Percentiles rank a stretch among this genome's conserved stretches.
phyloP scores from a whole-genome alignment of 2,329 filamentous ascomycete species.

The Calonectria hongkongensis region DNA sequence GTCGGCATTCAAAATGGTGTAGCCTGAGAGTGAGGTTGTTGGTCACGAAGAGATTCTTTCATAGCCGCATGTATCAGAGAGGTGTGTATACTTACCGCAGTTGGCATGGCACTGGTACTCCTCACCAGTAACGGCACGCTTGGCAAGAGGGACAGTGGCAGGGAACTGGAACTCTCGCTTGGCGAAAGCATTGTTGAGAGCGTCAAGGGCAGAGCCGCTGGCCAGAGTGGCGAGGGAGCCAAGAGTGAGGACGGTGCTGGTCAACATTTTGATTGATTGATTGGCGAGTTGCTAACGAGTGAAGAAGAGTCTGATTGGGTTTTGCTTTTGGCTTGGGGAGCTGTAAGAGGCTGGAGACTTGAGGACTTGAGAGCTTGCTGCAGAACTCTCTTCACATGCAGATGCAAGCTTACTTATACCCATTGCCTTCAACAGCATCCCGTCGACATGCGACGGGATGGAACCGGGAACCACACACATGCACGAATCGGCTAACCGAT shows the following conservation, averaged over 20 bases:
- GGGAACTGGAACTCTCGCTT: conserved; percentile 54
- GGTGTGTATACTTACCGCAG: conserved; percentile 64
- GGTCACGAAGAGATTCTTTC: background rate
- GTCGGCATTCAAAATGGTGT: conserved; percentile 54
- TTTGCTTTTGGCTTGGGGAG: background rate
- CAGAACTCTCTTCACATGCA: conserved; percentile 30
- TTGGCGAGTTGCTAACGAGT: conserved; percentile 31
- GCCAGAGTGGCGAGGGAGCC: conserved; percentile 55
- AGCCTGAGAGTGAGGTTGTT: conserved; percentile 47
- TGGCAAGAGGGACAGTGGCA: conserved; percentile 59
- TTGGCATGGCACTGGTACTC: conserved; percentile 69
- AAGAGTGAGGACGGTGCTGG: conserved; percentile 52
- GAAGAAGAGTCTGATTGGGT: conserved; percentile 25
- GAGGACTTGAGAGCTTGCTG: conserved; percentile 27
- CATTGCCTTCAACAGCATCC: conserved; percentile 23
- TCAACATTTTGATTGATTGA: conserved; percentile 56
- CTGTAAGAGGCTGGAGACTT: background rate
- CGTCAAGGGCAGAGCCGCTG: conserved; percentile 42
- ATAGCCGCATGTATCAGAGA: no score
- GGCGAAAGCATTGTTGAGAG: conserved; percentile 42
- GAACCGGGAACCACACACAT: background rate
- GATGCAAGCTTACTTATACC: conserved; percentile 49
- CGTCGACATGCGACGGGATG: background rate
- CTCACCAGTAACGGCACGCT: conserved; percentile 63
- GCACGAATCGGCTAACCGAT: conserved; percentile 23